A percentile compares a stretch with the other conserved stretches of the same genome.
These are phyloP conservation scores for Breviolum minutum DNA, from an alignment of 73 alveolate genomes.

Conservation along the genomic window DNA sequence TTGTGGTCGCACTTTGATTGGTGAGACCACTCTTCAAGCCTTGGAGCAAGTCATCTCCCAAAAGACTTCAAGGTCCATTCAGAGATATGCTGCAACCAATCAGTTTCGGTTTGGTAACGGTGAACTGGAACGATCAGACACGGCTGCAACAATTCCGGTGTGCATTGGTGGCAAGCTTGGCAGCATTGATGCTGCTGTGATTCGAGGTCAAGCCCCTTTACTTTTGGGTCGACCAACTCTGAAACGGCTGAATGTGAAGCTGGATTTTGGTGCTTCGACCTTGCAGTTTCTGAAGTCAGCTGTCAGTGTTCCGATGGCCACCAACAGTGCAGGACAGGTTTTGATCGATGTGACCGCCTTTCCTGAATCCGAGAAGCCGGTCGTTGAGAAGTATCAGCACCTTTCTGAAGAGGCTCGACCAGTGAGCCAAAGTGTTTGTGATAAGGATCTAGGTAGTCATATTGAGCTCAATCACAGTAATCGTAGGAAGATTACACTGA, in stretches of 20 bases:
- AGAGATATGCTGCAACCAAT: neutral
- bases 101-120: constrained; percentile 49
- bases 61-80: neutral
- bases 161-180: neutral
- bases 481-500: neutral
- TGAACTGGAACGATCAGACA: neutral
- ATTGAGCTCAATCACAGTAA: neutral
- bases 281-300: neutral
- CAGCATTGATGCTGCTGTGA: constrained; percentile 23
- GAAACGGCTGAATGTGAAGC: neutral
- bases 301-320: neutral
- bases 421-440: too few relatives aligned
- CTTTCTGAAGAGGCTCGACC: neutral
- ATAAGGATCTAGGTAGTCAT: neutral
- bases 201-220: neutral
- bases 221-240: constrained; percentile 56
- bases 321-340: constrained; percentile 35
- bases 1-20: constrained; percentile 37
- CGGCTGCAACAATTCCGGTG: neutral
- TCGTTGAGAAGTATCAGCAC: neutral
- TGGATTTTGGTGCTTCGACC: neutral
- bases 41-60: neutral
- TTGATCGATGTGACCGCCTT: neutral
- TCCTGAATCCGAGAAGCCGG: neutral
- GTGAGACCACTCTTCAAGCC: neutral